A percentile compares a stretch with the other conserved stretches of the same genome.
Conservation (phyloP, 257 asterid genomes). For the Asclepias syriaca region DNA sequence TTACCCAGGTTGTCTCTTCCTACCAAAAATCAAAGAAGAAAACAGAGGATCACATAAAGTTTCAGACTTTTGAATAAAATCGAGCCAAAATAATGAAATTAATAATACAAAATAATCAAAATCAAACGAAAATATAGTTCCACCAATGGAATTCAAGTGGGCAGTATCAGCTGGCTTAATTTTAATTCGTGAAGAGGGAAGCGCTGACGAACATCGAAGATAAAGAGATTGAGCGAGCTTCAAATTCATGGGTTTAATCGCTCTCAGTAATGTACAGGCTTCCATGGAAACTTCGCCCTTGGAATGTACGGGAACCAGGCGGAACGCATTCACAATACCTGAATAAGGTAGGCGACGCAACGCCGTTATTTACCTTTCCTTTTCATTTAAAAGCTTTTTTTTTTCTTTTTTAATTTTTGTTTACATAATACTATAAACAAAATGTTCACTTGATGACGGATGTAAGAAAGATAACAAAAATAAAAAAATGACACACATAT, state of each 20-base stretch:
- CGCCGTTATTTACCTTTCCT: too few relatives aligned
- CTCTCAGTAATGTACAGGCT: constrained; percentile 42
- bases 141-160: background rate
- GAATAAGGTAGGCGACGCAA: too few relatives aligned
- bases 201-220: constrained; percentile 33
- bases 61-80: background rate
- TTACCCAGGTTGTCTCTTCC: constrained; percentile 34
- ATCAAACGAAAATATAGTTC: background rate
- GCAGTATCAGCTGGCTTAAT: constrained; percentile 1
- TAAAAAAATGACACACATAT: too few relatives aligned
- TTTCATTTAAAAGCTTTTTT: too few relatives aligned
- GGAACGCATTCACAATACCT: background rate
- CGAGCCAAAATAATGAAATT: background rate
- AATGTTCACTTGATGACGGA: too few relatives aligned
- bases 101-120: background rate
- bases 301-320: too few relatives aligned
- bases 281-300: constrained; percentile 36
- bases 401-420: too few relatives aligned
- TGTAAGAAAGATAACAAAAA: too few relatives aligned
- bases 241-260: constrained; percentile 48
- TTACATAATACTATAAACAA: too few relatives aligned
- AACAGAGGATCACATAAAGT: background rate
- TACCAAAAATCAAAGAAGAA: constrained; percentile 9
- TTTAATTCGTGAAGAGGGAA: constrained; percentile 24
- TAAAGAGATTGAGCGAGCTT: constrained; percentile 33